Base-by-base conservation (phyloP, 2,329 filamentous ascomycete genomes). In the Penicillium sp. region DNA sequence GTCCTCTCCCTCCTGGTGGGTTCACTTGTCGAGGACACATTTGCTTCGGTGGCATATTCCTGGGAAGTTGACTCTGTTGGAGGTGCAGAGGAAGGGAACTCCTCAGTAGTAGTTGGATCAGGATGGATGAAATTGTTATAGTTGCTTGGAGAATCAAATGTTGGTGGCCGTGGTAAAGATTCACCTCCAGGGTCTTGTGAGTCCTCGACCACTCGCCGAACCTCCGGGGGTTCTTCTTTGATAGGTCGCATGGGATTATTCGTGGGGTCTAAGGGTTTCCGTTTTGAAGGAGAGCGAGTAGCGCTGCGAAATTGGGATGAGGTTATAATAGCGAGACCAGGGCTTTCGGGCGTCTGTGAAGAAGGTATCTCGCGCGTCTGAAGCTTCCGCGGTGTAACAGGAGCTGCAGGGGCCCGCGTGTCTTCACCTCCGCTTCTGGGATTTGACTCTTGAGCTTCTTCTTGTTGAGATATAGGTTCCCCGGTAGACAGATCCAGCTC, bases 291-390 rank as follows among this genome's bases (percentile, higher is more conserved):
- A 41, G 63, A 66, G 21, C 57, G 57, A 43, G 59, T 62, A 10
- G 61, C 60, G 26, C 52, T 49, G 19, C 55, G 58, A 35, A 68
- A 64, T 39, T 67, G 62, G 29, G 64, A 68, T 9, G 67, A 64
- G n/a, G 67, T 62, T 28, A 69, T 63, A n/a, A 69, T 53, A 10
- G 62, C 60, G 13, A 71, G 40, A 2, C 64, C 66, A 19, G 69
- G 69, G 39, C 69, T 72, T 55, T 72, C 69, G 1, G 70, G 70
- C 7, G 70, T 72, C 35, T 72, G 70, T 6, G 69, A 72, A 3
- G 70, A 72, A 5, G 69, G 70, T 47, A 72, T 65, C 46, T 70
- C 68, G 8, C 60, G 52, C 40, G 52, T 64, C 17, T 50, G 54
- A 29, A 44, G 45, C 52, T 69, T 71, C 37, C 55, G 60, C 6